These are phyloP conservation scores for Myriosclerotinia duriaeana DNA, from an alignment of 2,329 filamentous ascomycete species.

Conservation along the genomic window DNA sequence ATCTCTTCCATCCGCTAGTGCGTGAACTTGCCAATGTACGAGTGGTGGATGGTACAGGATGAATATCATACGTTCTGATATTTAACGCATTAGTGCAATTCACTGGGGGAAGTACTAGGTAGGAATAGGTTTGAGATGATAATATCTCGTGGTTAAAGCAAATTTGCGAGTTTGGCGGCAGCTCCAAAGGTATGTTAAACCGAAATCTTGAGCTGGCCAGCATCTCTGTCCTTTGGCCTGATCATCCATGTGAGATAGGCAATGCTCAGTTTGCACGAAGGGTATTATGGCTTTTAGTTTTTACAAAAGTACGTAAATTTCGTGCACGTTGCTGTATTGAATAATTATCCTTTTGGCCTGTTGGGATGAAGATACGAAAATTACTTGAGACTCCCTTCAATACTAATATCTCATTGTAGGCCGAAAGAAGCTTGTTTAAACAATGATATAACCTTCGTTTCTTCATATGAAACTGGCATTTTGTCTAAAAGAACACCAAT, in stretches of 20 bases:
- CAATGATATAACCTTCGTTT: no score
- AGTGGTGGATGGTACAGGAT: neutral
- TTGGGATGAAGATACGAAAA: neutral
- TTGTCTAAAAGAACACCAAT: neutral
- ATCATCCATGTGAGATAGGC: no score
- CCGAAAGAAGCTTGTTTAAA: neutral
- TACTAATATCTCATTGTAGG: neutral
- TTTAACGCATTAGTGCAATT: neutral
- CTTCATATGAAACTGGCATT: neutral
- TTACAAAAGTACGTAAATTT: neutral
- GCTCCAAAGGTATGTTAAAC: neutral
- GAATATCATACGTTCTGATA: neutral
- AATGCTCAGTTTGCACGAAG: neutral
- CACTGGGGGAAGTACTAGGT: neutral
- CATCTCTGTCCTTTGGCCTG: neutral
- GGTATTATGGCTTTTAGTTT: no score
- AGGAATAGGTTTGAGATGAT: neutral
- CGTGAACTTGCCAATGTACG: neutral
- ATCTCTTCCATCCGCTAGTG: neutral
- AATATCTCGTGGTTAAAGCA: neutral
- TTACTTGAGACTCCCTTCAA: neutral
- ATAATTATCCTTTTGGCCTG: neutral
- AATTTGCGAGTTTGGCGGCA: no score
- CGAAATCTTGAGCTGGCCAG: neutral
- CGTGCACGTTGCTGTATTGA: neutral